phyloP scores from a whole-genome alignment of 495 filamentous ascomycete species.

The Aspergillus mulundensis region DNA sequence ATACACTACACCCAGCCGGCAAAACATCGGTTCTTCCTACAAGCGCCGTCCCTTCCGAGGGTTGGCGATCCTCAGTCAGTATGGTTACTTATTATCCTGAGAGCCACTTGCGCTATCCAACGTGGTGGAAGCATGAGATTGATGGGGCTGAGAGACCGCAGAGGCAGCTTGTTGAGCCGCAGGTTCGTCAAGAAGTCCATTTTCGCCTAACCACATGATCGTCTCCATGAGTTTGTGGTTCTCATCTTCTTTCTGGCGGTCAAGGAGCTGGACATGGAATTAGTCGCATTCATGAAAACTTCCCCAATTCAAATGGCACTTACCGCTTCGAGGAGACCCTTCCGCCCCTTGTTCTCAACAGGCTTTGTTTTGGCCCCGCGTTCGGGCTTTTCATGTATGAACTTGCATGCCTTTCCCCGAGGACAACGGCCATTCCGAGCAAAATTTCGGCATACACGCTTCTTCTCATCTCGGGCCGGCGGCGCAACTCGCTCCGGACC shows the following conservation, averaged over 20 bases:
- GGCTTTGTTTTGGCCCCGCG: slow-evolving; percentile 30
- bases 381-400: slow-evolving; percentile 39
- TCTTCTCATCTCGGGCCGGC: slow-evolving; percentile 37
- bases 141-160: neutral
- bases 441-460: slow-evolving; percentile 42
- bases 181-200: slow-evolving; percentile 23
- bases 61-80: neutral
- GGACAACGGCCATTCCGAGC: slow-evolving; percentile 42
- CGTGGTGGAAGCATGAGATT: neutral
- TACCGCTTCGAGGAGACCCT: slow-evolving; percentile 50
- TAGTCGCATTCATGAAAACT: neutral
- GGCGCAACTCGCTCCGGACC: slow-evolving; percentile 41
- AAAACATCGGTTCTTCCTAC: neutral
- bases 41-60: neutral
- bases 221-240: slow-evolving; percentile 42
- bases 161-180: neutral
- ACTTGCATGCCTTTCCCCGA: slow-evolving; percentile 44
- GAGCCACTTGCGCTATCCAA: neutral
- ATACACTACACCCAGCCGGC: neutral
- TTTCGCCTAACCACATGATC: slow-evolving; percentile 42
- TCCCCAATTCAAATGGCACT: slow-evolving; percentile 20
- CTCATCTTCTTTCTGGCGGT: slow-evolving; percentile 44
- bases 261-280: slow-evolving; percentile 33
- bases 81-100: neutral
- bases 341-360: slow-evolving; percentile 33